Base-by-base conservation (phyloP, 345 rosid species). In the Ceriops decandra region DNA sequence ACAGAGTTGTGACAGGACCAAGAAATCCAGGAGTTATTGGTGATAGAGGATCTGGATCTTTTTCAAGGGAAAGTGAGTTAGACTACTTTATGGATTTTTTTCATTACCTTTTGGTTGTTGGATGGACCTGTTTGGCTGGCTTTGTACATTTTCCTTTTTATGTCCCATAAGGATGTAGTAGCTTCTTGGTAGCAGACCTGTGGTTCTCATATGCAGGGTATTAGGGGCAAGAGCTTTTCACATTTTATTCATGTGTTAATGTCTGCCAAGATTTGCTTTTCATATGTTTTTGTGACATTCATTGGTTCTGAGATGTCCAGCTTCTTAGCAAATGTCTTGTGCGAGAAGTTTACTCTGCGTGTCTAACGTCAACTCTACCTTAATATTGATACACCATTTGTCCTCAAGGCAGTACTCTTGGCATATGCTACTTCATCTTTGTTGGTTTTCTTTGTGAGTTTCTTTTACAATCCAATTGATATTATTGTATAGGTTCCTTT, bases 61-160 rank as follows among this genome's bases (percentile, higher is more conserved):
- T 93, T 81, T 93, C 98, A 24, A 88, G 98, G 77, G 98, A 93
- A 90, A 93, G 98, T 93, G 76, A 93, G 98, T 86, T 77, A 6
- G 74, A 62, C 11, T 54, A 20, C 58, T 63, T 15, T 19, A 27
- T 60, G 16, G 7, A 17, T 47, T 54, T 57, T 51, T 57, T 19
- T 22, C 35, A 35, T 21, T 28, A 26, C 21, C 13, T 35, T 19
- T 15, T 35, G 51, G 27, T 35, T 13, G 30, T 32, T 6, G 7
- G 4, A 24, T 42, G 35, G 64, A 71, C 6, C 28, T 63, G 33
- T 16, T 7, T 70, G 15, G 67, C 38, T 30, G 35, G 52, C 15
- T 32, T 69, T 52, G 52, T 16, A 31, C 32, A 22, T 36, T 71
- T 63, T 47, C 22, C 22, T 46, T 42, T 68, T 10, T 63, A 16